A percentile compares a stretch with the other conserved stretches of the same genome.
Evolutionary conservation across 768 basidiomycete species (phyloP).

Genomic region (Boletus tomentosulus): DNA sequence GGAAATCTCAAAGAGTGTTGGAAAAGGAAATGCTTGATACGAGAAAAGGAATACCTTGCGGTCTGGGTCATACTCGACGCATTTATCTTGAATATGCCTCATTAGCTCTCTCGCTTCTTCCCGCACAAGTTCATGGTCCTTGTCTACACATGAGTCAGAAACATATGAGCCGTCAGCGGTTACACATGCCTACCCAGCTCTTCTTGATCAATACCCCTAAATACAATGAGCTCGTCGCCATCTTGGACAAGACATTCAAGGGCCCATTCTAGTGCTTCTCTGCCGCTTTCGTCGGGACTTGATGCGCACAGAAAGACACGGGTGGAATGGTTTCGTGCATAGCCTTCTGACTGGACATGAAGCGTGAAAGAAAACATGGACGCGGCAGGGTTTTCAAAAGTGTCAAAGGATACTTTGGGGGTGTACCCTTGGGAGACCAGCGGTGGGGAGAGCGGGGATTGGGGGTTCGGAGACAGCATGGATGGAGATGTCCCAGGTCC

Average conservation of each 20-base stretch:
- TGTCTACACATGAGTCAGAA: constrained; percentile 41
- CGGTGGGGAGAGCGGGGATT: constrained; percentile 13
- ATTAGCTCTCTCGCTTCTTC: constrained; percentile 87
- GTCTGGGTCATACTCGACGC: constrained; percentile 69
- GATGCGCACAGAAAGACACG: constrained; percentile 89
- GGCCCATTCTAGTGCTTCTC: constrained; percentile 90
- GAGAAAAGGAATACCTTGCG: constrained; percentile 50
- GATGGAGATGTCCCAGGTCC: constrained; percentile 11
- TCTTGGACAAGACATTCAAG: constrained; percentile 80
- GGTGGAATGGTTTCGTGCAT: constrained; percentile 68
- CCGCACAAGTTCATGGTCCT: constrained; percentile 69
- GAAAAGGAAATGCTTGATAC: neutral
- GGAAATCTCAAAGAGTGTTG: constrained; percentile 52
- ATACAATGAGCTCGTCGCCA: constrained; percentile 90
- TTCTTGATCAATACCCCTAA: constrained; percentile 85
- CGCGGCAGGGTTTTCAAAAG: constrained; percentile 76
- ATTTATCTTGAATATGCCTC: constrained; percentile 74
- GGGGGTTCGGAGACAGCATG: constrained; percentile 15
- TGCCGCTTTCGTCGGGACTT: constrained; percentile 83
- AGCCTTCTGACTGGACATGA: constrained; percentile 80
- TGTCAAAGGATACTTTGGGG: constrained; percentile 72
- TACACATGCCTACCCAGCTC: constrained; percentile 55
- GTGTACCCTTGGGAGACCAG: constrained; percentile 33
- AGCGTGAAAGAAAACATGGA: constrained; percentile 88
- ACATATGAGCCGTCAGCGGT: neutral